A percentile compares a stretch with the other conserved stretches of the same genome.
These are phyloP conservation scores for Phytophthora podocarpi DNA, from an alignment of 352 stramenopile genomes.

Conservation along the genomic window DNA sequence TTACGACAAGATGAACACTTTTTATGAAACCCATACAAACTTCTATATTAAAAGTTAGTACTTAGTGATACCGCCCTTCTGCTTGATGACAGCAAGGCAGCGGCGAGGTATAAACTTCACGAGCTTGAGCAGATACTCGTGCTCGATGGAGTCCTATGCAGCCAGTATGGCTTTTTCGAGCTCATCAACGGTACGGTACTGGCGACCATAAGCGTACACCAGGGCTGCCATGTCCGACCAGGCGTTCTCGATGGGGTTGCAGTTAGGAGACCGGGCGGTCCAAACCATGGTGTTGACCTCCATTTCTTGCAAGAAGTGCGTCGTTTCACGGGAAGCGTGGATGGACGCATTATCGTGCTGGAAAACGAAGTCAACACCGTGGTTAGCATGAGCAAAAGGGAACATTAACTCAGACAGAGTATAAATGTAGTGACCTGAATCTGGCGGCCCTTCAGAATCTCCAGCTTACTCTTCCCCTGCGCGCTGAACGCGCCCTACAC, in stretches of 20 bases:
- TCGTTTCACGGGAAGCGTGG: no score
- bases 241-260: background rate
- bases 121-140: background rate
- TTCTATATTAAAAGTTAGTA: conserved; percentile 3
- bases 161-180: background rate
- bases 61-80: background rate
- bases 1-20: no score
- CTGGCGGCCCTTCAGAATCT: background rate
- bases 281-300: background rate
- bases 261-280: background rate
- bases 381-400: background rate
- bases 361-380: background rate
- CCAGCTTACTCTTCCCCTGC: background rate
- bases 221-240: background rate
- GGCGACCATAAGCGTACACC: background rate
- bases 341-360: conserved; percentile 7
- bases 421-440: background rate
- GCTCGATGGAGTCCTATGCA: background rate
- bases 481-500: background rate
- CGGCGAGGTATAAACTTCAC: background rate
- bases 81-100: background rate
- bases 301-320: no score
- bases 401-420: conserved; percentile 5
- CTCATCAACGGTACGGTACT: background rate
- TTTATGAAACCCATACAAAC: no score